phyloP scores from a whole-genome alignment of 805 yeast genomes.

The Teunomyces barrocoloradensis region DNA sequence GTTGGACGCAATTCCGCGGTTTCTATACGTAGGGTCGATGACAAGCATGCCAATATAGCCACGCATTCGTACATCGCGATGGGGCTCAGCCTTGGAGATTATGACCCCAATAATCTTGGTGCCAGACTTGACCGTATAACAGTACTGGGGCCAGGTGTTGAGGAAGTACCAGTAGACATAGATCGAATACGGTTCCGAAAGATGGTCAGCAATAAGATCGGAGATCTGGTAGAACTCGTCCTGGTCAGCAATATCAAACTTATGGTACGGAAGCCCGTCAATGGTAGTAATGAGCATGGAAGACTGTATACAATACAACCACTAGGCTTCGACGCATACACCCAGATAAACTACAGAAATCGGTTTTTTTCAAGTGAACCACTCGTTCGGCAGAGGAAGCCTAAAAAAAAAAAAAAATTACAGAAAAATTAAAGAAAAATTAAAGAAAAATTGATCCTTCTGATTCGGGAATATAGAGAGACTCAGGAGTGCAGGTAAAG shows the following conservation, averaged over 20 bases:
- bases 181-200: constrained; percentile 91
- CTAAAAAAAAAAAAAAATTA: background rate
- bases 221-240: constrained; percentile 51
- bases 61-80: constrained; percentile 66
- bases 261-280: constrained; percentile 19
- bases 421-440: background rate
- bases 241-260: constrained; percentile 19
- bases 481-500: background rate
- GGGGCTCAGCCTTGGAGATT: constrained; percentile 77
- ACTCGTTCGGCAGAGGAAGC: background rate
- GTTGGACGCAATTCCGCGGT: constrained; percentile 76
- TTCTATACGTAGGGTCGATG: constrained; percentile 67
- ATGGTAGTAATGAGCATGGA: constrained; percentile 11
- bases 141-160: constrained; percentile 86
- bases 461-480: no score
- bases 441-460: no score
- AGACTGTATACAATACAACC: background rate
- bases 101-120: constrained; percentile 69
- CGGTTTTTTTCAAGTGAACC: background rate
- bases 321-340: background rate
- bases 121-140: constrained; percentile 55
- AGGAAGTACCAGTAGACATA: constrained; percentile 90
- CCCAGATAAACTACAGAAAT: background rate
- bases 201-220: constrained; percentile 62
- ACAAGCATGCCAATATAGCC: constrained; percentile 98